These are phyloP conservation scores for Penicillium lagena DNA, from an alignment of 495 filamentous ascomycete genomes.

Conservation along the genomic window DNA sequence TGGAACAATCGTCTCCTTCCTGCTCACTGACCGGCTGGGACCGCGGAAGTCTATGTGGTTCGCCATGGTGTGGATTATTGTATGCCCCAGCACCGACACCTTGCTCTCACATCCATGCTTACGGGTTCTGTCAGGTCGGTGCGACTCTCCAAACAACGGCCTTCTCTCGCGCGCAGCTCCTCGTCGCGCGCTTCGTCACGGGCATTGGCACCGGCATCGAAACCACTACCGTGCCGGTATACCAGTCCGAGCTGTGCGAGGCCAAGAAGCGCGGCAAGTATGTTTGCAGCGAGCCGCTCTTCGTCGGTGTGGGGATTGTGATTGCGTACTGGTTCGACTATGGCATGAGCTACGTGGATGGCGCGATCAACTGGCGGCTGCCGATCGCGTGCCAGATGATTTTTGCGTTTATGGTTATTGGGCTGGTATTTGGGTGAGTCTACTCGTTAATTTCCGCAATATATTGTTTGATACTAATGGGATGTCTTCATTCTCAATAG, in stretches of 20 bases:
- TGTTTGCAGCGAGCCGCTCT: slow-evolving; percentile 38
- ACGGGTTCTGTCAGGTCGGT: slow-evolving; percentile 29
- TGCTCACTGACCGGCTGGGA: slow-evolving; percentile 41
- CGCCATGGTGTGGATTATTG: slow-evolving; percentile 28
- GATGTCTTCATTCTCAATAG: slow-evolving; percentile 1
- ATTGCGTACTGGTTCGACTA: slow-evolving; percentile 43
- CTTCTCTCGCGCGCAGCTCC: slow-evolving; percentile 32
- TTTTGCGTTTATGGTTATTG: slow-evolving; percentile 28
- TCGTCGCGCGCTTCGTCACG: slow-evolving; percentile 42
- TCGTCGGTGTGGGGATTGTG: slow-evolving; percentile 30
- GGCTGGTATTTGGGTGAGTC: slow-evolving; percentile 28
- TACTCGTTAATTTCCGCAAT: no score
- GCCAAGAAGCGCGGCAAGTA: slow-evolving; percentile 36
- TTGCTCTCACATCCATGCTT: not conserved
- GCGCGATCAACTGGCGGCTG: slow-evolving; percentile 35
- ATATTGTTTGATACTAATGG: no score
- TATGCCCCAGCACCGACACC: slow-evolving; percentile 5
- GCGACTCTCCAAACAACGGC: slow-evolving; percentile 37
- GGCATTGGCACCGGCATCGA: slow-evolving; percentile 48
- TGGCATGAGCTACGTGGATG: slow-evolving; percentile 32
- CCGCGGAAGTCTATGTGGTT: slow-evolving; percentile 38
- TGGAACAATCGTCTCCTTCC: slow-evolving; percentile 34
- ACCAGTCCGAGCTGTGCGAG: slow-evolving; percentile 42
- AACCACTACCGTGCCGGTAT: slow-evolving; percentile 42
- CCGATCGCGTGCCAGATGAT: slow-evolving; percentile 38